Conservation (phyloP, 495 filamentous ascomycete species). For the Chaetomium tenue region DNA sequence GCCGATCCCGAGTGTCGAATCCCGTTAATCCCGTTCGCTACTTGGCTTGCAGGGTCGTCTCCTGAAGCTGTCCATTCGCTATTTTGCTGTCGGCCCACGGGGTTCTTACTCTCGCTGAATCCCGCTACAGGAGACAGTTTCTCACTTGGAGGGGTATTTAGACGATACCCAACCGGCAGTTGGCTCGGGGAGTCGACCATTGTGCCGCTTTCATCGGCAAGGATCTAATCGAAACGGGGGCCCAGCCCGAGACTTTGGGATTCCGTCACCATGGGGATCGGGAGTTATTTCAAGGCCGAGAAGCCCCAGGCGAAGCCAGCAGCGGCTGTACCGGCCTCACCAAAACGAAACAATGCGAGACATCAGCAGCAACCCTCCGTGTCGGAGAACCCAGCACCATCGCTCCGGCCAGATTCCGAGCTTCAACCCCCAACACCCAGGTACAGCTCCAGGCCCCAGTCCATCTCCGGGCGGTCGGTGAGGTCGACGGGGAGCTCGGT, state of each 20-base stretch:
- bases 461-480: conserved; percentile 46
- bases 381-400: conserved; percentile 29
- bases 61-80: conserved; percentile 24
- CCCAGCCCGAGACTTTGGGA: conserved; percentile 13
- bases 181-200: neutral
- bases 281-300: conserved; percentile 59
- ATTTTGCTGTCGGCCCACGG: neutral
- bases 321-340: conserved; percentile 12
- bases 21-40: neutral
- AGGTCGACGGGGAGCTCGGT: conserved; percentile 54
- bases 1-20: neutral
- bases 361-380: conserved; percentile 21
- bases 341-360: conserved; percentile 11
- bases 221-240: conserved; percentile 13
- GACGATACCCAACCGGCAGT: neutral
- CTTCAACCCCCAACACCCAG: conserved; percentile 48
- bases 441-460: conserved; percentile 51
- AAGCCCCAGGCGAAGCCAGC: conserved; percentile 39
- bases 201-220: conserved; percentile 4
- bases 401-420: conserved; percentile 37
- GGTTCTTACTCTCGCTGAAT: conserved; percentile 3
- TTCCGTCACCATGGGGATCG: conserved; percentile 55
- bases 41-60: conserved; percentile 4
- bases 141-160: neutral
- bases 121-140: neutral